Base-by-base conservation (phyloP, 2,329 filamentous ascomycete species). In the Nemania diffusa region DNA sequence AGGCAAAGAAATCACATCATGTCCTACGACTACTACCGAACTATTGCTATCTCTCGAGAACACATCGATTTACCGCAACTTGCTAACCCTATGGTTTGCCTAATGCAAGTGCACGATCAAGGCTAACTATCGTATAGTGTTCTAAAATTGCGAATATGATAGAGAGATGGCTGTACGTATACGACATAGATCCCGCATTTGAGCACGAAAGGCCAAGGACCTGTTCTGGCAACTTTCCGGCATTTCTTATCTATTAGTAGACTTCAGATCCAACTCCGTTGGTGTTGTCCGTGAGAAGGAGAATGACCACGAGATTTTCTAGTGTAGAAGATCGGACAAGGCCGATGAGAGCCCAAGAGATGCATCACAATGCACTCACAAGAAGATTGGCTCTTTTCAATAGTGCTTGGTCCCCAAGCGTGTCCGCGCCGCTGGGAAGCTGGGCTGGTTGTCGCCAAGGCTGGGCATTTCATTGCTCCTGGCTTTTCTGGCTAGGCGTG, bases 391-490 rank as follows among this genome's bases (percentile, higher is more conserved):
- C 34, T 40, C 34, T 40, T 13, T 7, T 40, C 29, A 32, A 32
- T 32, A 32, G 29, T 42, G 15, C 40, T 20, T 32, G 44, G 46
- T 59, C 29, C 50, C 58, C 27, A 40, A 27, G n/a, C n/a, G 51
- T 52, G 57, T 6, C 32, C 42, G 29, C n/a, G 15, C 17, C 5
- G 17, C 53, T 51, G 46, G 51, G 58, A 55, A 46, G 26, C 40
- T 29, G 20, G 40, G n/a, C 51, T 40, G 51, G 20, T 37, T 22
- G 22, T 40, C 57, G 57, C 56, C 65, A 64, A 67, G 60, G 29
- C 64, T 63, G 48, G 53, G 53, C 53, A 66, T 58, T 26, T 50
- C 26, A n/a, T 34, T 60, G 55, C 61, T 64, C 61, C 65, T 67
- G 50, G 52, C 56, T 46, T 46, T 64, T 67, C 42, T 26, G 48